phyloP scores from a whole-genome alignment of 2,329 filamentous ascomycete genomes.

The Camptophora hylomeconis region DNA sequence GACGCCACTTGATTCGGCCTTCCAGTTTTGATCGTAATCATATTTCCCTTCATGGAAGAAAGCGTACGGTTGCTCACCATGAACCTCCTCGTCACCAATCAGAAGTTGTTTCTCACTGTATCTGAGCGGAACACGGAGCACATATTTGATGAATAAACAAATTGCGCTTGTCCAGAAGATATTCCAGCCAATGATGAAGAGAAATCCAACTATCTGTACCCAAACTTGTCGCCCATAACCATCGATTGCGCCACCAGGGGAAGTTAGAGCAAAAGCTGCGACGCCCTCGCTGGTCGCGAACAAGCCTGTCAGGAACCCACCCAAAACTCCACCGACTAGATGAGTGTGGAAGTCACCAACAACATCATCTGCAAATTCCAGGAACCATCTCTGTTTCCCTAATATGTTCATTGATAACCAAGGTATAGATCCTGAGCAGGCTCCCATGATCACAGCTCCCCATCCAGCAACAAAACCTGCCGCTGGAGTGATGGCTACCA shows the following conservation, averaged over 20 bases:
- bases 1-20: not conserved
- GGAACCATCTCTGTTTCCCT: conserved; percentile 39
- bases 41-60: conserved; percentile 18
- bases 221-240: conserved; percentile 38
- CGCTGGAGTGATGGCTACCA: conserved; percentile 39
- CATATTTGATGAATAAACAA: conserved; percentile 38
- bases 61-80: conserved; percentile 34
- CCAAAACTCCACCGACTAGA: conserved; percentile 33
- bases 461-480: conserved; percentile 39
- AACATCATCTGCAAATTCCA: conserved; percentile 44
- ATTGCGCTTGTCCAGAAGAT: conserved; percentile 38
- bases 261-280: conserved; percentile 33
- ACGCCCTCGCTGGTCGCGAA: conserved; percentile 36
- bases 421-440: conserved; percentile 32
- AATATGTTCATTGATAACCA: conserved; percentile 39
- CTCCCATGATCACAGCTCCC: conserved; percentile 37
- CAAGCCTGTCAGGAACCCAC: conserved; percentile 32
- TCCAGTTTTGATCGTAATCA: conserved; percentile 4
- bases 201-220: conserved; percentile 36
- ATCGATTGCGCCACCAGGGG: conserved; percentile 36
- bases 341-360: conserved; percentile 39
- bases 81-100: conserved; percentile 35
- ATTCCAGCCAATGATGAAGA: conserved; percentile 39
- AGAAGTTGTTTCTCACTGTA: conserved; percentile 34
- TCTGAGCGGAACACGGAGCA: conserved; percentile 33